Evolutionary conservation across 2,329 filamentous ascomycete genomes (phyloP).

Genomic region (Xylaria sp.): DNA sequence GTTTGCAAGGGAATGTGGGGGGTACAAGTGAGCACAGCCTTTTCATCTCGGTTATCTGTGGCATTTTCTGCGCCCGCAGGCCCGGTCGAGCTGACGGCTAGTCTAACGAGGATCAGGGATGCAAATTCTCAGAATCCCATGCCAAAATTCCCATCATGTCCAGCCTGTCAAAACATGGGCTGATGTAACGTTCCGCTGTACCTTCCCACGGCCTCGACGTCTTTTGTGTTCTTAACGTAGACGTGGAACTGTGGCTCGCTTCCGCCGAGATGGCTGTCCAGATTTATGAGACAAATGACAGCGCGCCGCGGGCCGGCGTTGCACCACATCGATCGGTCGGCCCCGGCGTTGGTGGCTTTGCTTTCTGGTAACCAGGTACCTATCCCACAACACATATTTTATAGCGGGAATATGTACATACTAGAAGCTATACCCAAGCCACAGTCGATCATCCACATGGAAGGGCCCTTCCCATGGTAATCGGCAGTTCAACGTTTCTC

Average conservation of each 20-base stretch:
- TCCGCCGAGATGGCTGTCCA: conserved; percentile 7
- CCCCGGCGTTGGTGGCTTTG: no score
- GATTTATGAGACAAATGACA: neutral
- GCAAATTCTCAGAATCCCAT: conserved; percentile 21
- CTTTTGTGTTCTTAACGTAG: no score
- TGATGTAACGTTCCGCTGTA: neutral
- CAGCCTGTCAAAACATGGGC: neutral
- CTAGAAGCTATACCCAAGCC: no score
- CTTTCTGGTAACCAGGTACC: no score
- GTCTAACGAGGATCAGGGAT: conserved; percentile 1
- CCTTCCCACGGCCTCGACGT: neutral
- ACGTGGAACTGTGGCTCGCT: conserved; percentile 19
- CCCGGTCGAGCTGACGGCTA: conserved; percentile 10
- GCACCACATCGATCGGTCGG: neutral
- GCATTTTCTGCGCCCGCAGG: neutral
- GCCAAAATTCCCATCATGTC: conserved; percentile 8
- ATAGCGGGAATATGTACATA: no score
- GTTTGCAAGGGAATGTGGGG: neutral
- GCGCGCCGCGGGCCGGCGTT: neutral
- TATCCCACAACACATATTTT: no score
- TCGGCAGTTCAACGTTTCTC: no score
- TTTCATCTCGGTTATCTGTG: conserved; percentile 3
- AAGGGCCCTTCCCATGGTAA: no score
- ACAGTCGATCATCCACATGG: no score
- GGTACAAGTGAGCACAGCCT: conserved; percentile 16